Conservation (phyloP, 225 moss, liverwort and hornwort genomes). For the Ulota crispa region DNA sequence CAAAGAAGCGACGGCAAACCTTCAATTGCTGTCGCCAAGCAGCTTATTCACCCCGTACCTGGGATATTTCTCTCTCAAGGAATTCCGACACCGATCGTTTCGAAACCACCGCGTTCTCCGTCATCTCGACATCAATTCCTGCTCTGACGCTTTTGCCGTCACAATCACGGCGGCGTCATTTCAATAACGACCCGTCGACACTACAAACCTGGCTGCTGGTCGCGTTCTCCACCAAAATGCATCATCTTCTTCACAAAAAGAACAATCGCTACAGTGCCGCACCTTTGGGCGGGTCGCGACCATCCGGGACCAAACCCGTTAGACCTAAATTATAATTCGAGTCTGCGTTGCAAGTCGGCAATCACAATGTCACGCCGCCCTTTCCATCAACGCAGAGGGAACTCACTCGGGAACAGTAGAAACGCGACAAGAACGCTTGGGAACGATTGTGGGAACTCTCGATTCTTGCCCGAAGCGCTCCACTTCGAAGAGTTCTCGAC, state of each 20-base stretch:
- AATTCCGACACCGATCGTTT: not conserved
- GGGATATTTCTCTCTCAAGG: not conserved
- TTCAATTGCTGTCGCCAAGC: not conserved
- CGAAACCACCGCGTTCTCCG: not conserved
- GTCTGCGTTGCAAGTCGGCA: slow-evolving; percentile 6
- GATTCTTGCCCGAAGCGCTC: not conserved
- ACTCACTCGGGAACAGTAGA: not conserved
- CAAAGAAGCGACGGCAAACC: not conserved
- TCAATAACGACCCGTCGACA: not conserved
- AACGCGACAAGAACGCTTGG: not conserved
- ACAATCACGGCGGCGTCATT: not conserved
- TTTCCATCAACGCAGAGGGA: not conserved
- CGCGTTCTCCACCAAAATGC: not conserved
- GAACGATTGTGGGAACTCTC: slow-evolving; percentile 6
- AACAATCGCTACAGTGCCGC: slow-evolving; percentile 5
- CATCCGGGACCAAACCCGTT: not conserved
- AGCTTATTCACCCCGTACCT: not conserved
- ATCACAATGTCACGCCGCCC: not conserved
- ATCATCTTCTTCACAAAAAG: not conserved
- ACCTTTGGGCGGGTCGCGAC: not conserved
- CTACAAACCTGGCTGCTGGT: not conserved
- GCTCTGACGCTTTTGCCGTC: not conserved
- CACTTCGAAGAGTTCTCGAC: not conserved
- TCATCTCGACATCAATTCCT: not conserved
- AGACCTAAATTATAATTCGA: slow-evolving; percentile 13